These are phyloP conservation scores for Amorphotheca resinae DNA, from an alignment of 495 filamentous ascomycete genomes.

Conservation along the genomic window DNA sequence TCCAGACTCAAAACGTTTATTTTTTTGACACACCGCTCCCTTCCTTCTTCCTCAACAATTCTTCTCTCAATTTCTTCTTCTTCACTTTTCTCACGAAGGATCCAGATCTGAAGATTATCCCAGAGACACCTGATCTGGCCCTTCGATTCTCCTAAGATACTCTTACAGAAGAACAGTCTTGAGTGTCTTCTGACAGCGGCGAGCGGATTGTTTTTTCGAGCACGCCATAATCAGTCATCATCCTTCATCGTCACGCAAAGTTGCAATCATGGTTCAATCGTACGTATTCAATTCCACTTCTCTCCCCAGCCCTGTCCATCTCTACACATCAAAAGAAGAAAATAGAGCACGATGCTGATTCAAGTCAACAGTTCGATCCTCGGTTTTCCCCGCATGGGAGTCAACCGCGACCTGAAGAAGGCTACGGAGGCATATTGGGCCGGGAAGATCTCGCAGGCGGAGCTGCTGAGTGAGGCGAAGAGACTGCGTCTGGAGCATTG, in stretches of 20 bases:
- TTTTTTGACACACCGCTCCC: neutral
- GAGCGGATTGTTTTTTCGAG: neutral
- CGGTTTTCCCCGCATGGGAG: conserved; percentile 91
- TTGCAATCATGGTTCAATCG: conserved; percentile 72
- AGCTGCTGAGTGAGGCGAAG: conserved; percentile 88
- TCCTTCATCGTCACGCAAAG: conserved; percentile 1
- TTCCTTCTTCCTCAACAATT: neutral
- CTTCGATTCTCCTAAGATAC: neutral
- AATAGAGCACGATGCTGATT: conserved; percentile 21
- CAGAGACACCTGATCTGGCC: neutral
- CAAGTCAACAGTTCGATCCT: conserved; percentile 42
- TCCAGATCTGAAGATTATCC: neutral
- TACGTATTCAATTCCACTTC: conserved; percentile 24
- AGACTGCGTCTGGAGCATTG: conserved; percentile 90
- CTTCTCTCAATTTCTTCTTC: neutral
- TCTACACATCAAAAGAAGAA: too few relatives aligned
- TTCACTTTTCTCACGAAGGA: neutral
- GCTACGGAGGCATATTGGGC: conserved; percentile 96
- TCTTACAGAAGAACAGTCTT: neutral
- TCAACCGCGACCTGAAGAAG: conserved; percentile 98
- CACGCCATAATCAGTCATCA: too few relatives aligned
- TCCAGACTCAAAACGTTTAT: too few relatives aligned
- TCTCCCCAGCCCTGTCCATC: too few relatives aligned
- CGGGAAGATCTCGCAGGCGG: conserved; percentile 79
- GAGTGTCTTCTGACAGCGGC: neutral